Evolutionary conservation across 2,329 filamentous ascomycete species (phyloP).

Genomic region (Ascochyta pisi): DNA sequence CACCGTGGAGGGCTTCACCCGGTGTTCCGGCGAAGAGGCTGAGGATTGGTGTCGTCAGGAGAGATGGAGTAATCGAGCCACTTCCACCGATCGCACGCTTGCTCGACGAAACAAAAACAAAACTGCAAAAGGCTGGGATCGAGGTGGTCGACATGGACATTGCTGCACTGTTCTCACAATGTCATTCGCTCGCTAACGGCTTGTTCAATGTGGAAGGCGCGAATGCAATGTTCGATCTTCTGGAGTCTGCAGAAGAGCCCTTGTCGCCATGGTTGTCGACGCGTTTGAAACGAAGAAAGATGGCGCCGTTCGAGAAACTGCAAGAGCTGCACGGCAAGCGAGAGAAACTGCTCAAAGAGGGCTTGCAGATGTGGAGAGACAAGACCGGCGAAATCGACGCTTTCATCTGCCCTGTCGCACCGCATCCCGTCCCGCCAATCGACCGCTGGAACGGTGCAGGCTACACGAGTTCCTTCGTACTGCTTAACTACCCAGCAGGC

Average conservation of each 20-base stretch:
- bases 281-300: constrained; percentile 58
- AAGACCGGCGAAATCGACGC: constrained; percentile 61
- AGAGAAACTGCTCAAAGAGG: constrained; percentile 60
- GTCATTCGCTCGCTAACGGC: constrained; percentile 63
- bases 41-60: constrained; percentile 57
- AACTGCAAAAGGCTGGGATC: constrained; percentile 51
- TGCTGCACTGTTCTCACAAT: constrained; percentile 59
- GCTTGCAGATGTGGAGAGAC: constrained; percentile 64
- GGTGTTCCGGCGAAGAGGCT: constrained; percentile 38
- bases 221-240: constrained; percentile 62
- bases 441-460: constrained; percentile 69
- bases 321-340: constrained; percentile 62
- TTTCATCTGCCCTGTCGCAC: constrained; percentile 68
- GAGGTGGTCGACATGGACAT: constrained; percentile 66
- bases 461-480: constrained; percentile 67
- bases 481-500: constrained; percentile 69
- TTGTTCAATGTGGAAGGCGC: constrained; percentile 67
- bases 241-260: constrained; percentile 63
- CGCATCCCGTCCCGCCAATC: constrained; percentile 67
- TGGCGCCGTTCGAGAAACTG: constrained; percentile 57
- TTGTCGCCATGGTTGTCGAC: constrained; percentile 66
- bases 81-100: constrained; percentile 59
- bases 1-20: constrained; percentile 44
- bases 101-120: constrained; percentile 54
- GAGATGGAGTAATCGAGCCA: constrained; percentile 59